phyloP scores from a whole-genome alignment of 495 filamentous ascomycete genomes.

The Hypoxylon lenormandii region DNA sequence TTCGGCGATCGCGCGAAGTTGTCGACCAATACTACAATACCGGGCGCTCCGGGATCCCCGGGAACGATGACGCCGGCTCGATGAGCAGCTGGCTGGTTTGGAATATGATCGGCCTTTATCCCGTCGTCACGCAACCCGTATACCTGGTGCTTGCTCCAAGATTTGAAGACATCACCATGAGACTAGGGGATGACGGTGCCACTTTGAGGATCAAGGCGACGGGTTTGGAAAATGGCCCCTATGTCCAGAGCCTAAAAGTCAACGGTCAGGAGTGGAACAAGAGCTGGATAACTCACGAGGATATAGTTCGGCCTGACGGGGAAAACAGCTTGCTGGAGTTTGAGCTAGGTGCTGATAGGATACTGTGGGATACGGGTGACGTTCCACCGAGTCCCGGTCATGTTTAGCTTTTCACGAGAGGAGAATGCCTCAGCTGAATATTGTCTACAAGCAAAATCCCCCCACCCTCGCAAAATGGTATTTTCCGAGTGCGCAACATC shows the following conservation, averaged over 20 bases:
- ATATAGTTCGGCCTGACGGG: slow-evolving; percentile 70
- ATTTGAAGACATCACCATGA: slow-evolving; percentile 68
- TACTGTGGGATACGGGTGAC: slow-evolving; percentile 66
- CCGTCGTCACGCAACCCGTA: slow-evolving; percentile 69
- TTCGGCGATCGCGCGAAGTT: slow-evolving; percentile 65
- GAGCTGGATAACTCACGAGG: slow-evolving; percentile 71
- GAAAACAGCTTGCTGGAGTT: slow-evolving; percentile 64
- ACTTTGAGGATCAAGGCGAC: slow-evolving; percentile 59
- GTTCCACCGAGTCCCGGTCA: too few relatives aligned
- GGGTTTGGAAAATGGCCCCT: slow-evolving; percentile 60
- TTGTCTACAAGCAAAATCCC: too few relatives aligned
- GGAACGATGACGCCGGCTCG: slow-evolving; percentile 73
- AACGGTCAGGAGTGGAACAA: slow-evolving; percentile 64
- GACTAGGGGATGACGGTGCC: slow-evolving; percentile 63
- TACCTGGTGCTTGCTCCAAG: slow-evolving; percentile 71
- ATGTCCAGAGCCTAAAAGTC: slow-evolving; percentile 63
- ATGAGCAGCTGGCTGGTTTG: slow-evolving; percentile 75
- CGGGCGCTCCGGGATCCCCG: slow-evolving; percentile 67
- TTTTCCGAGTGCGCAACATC: too few relatives aligned
- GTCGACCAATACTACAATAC: slow-evolving; percentile 65
- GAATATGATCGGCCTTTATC: slow-evolving; percentile 75
- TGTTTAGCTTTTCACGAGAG: too few relatives aligned
- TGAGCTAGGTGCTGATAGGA: slow-evolving; percentile 63
- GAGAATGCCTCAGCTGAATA: too few relatives aligned
- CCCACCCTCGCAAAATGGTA: too few relatives aligned